Conservation (phyloP, 768 basidiomycete species). For the Calocybe gangraenosa region DNA sequence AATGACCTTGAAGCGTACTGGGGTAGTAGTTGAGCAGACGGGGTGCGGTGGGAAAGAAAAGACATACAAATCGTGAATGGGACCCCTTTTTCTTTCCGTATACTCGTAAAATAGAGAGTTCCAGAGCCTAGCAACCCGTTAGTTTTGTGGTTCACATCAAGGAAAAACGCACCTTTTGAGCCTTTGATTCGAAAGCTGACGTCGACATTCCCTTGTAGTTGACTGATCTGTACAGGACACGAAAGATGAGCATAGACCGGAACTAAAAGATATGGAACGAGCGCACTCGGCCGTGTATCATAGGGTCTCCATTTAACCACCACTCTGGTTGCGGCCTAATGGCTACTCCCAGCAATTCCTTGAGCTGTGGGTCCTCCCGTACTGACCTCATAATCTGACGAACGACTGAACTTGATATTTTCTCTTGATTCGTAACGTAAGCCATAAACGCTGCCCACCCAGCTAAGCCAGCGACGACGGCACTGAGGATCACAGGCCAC, state of each 20-base stretch:
- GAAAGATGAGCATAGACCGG: neutral
- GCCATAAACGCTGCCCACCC: slow-evolving; percentile 69
- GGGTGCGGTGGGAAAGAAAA: neutral
- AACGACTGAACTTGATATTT: slow-evolving; percentile 70
- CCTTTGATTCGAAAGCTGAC: slow-evolving; percentile 74
- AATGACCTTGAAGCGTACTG: slow-evolving; percentile 70
- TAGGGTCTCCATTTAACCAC: slow-evolving; percentile 77
- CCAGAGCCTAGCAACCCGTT: slow-evolving; percentile 47
- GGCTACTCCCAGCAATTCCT: slow-evolving; percentile 57
- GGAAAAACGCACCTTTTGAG: slow-evolving; percentile 48
- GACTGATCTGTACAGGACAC: slow-evolving; percentile 50
- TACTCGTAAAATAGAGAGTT: slow-evolving; percentile 81
- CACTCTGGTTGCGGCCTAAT: slow-evolving; percentile 62
- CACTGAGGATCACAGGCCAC: slow-evolving; percentile 57
- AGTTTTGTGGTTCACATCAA: neutral
- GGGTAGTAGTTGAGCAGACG: slow-evolving; percentile 2
- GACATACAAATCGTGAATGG: slow-evolving; percentile 63
- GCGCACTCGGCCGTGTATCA: slow-evolving; percentile 64
- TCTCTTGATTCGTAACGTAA: slow-evolving; percentile 74
- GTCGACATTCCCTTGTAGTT: slow-evolving; percentile 74
- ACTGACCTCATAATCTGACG: slow-evolving; percentile 61
- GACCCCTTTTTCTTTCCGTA: slow-evolving; percentile 69
- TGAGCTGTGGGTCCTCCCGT: slow-evolving; percentile 45
- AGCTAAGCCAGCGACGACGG: slow-evolving; percentile 48
- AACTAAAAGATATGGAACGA: neutral